Conservation (phyloP, 208 protist species). For the Trypanosoma boissoni region DNA sequence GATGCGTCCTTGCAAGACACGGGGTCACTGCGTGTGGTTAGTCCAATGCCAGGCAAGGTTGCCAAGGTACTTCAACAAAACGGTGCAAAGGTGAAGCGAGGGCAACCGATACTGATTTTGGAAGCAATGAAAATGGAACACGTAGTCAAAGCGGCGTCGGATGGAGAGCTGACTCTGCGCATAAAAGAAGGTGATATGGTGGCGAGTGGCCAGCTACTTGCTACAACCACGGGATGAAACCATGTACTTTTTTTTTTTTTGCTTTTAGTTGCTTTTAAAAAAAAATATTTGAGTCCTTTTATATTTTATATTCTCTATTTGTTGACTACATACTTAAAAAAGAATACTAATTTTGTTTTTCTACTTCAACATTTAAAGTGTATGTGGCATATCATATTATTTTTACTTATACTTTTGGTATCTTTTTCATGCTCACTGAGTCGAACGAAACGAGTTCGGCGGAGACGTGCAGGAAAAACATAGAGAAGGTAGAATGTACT, state of each 20-base stretch:
- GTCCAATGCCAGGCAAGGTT: slow-evolving; percentile 94
- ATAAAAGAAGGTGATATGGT: slow-evolving; percentile 49
- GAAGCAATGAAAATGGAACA: slow-evolving; percentile 98
- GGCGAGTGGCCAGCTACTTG: slow-evolving; percentile 29
- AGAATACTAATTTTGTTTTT: too few relatives aligned
- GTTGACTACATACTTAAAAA: too few relatives aligned
- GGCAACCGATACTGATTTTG: slow-evolving; percentile 85
- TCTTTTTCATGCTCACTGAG: too few relatives aligned
- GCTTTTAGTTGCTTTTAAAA: too few relatives aligned
- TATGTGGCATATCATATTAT: too few relatives aligned
- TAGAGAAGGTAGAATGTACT: too few relatives aligned
- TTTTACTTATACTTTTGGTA: too few relatives aligned
- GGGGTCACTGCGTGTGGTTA: slow-evolving; percentile 69
- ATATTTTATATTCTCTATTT: too few relatives aligned
- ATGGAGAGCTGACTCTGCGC: slow-evolving; percentile 45
- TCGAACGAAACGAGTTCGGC: too few relatives aligned
- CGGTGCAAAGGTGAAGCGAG: slow-evolving; percentile 82
- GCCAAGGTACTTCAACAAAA: slow-evolving; percentile 72
- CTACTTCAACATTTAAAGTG: too few relatives aligned
- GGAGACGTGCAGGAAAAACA: too few relatives aligned
- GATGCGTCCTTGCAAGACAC: slow-evolving; percentile 47
- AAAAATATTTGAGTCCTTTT: too few relatives aligned
- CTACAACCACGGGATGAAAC: slow-evolving; percentile 10
- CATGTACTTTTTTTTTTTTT: neutral
- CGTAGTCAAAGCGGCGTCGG: slow-evolving; percentile 48